These are phyloP conservation scores for Leccinum griseonigrum DNA, from an alignment of 1,284 basidiomycete species.

Conservation along the genomic window DNA sequence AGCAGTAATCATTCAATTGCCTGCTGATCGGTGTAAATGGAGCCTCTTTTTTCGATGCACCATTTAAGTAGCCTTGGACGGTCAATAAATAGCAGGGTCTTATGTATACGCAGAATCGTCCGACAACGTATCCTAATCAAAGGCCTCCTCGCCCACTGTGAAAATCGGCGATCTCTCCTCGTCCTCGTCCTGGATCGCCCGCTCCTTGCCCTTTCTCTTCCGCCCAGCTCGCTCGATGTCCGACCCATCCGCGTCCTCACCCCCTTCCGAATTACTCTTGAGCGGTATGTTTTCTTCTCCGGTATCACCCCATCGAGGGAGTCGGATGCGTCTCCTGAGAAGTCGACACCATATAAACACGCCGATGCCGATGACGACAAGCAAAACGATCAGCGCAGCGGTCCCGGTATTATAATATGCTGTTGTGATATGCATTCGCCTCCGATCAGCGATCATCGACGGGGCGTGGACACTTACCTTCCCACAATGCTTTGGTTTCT, in stretches of 20 bases:
- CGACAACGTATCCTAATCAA: neutral
- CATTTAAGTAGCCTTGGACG: neutral
- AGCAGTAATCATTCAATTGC: neutral
- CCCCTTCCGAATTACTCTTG: slow-evolving; percentile 31
- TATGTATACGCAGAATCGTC: neutral
- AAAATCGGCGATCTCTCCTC: slow-evolving; percentile 38
- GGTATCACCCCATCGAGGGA: slow-evolving; percentile 33
- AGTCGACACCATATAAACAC: slow-evolving; percentile 72
- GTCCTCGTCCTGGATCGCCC: slow-evolving; percentile 26
- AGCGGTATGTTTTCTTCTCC: slow-evolving; percentile 57
- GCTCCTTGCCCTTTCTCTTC: slow-evolving; percentile 43
- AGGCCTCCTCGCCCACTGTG: slow-evolving; percentile 44
- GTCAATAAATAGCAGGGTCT: neutral
- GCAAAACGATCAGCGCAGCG: slow-evolving; percentile 75
- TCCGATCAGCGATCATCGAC: neutral
- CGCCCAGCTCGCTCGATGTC: slow-evolving; percentile 31
- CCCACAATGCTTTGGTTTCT: slow-evolving; percentile 76
- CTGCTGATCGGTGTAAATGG: neutral
- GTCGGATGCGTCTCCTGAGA: slow-evolving; percentile 44
- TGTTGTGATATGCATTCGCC: slow-evolving; percentile 24
- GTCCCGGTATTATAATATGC: slow-evolving; percentile 93
- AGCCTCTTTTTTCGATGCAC: neutral
- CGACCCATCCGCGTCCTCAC: slow-evolving; percentile 36
- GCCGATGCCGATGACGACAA: slow-evolving; percentile 72
- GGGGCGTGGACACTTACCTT: slow-evolving; percentile 49